These are phyloP conservation scores for grape (Vitis vinifera) DNA, from an alignment of 164 flowering plant genomes.

Conservation along the genomic window ASM3070453v1 NC_081815.1:3010001-3010500, in stretches of 20 bases:
- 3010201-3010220: slow-evolving; percentile 86
- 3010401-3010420: too few relatives aligned
- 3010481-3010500: too few relatives aligned
- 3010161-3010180: slow-evolving; percentile 93
- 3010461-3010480: background rate
- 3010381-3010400: background rate
- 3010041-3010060: slow-evolving; percentile 65
- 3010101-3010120: slow-evolving; percentile 64
- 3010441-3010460: background rate
- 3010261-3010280: background rate
- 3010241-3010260: background rate
- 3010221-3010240: slow-evolving; percentile 43
- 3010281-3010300: background rate
- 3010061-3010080: slow-evolving; percentile 74
- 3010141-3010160: slow-evolving; percentile 99
- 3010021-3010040: background rate
- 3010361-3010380: background rate
- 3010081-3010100: slow-evolving; percentile 87
- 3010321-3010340: background rate
- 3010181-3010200: slow-evolving; percentile 73
- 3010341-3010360: background rate
- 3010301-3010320: background rate
- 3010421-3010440: too few relatives aligned
- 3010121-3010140: slow-evolving; percentile 82
- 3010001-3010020: background rate